These are phyloP conservation scores for Cercospora zeina DNA, from an alignment of 2,329 filamentous ascomycete genomes.

Conservation along the genomic window DNA sequence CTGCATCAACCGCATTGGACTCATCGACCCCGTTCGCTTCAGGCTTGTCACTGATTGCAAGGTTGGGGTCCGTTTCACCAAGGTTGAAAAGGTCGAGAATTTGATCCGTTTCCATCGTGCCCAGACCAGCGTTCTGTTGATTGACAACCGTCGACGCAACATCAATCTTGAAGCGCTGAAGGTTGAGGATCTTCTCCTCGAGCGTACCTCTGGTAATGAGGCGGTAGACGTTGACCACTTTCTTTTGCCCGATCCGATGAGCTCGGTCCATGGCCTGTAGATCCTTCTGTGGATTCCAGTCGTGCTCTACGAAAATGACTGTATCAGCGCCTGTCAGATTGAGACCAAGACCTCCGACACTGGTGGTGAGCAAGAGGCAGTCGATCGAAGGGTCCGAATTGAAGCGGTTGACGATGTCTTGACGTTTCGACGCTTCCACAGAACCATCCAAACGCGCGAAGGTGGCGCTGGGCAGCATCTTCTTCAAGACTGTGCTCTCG, in stretches of 20 bases:
- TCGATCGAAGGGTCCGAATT: conserved; percentile 98
- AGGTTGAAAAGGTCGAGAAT: conserved; percentile 96
- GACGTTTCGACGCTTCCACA: conserved; percentile 88
- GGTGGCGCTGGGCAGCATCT: conserved; percentile 87
- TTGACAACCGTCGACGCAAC: conserved; percentile 98
- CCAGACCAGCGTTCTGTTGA: conserved; percentile 93
- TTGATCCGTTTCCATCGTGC: conserved; percentile 97
- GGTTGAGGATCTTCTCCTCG: conserved; percentile 93
- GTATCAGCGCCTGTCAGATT: conserved; percentile 97
- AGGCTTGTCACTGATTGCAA: conserved; percentile 39
- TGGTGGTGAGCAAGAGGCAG: conserved; percentile 88
- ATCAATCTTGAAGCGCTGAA: conserved; percentile 99
- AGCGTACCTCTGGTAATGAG: conserved; percentile 93
- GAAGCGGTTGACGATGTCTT: conserved; percentile 98
- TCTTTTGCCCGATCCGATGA: conserved; percentile 98
- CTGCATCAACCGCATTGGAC: conserved; percentile 71
- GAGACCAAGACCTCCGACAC: conserved; percentile 88
- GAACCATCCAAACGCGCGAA: conserved; percentile 91
- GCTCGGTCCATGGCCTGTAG: conserved; percentile 98
- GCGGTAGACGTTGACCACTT: conserved; percentile 98
- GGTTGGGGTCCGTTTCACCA: conserved; percentile 63
- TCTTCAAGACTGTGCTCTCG: conserved; percentile 85
- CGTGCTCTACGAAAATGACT: conserved; percentile 98
- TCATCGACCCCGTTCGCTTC: conserved; percentile 66
- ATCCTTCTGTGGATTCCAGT: conserved; percentile 99